Conservation (phyloP, 1,139 yeast species). For the Protomyces inouyei region DNA sequence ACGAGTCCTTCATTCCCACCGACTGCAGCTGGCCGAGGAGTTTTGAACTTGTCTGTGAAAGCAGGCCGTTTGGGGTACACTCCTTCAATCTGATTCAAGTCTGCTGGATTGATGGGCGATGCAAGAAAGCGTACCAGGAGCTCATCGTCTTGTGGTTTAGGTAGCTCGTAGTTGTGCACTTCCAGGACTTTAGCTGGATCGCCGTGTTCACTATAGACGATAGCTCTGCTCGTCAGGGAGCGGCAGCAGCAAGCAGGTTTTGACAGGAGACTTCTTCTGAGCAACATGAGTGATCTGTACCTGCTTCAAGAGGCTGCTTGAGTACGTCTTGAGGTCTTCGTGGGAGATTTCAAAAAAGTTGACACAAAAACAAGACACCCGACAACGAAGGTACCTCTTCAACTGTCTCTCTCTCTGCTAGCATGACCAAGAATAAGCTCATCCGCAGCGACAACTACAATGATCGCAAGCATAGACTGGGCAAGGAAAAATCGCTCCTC, state of each 20-base stretch:
- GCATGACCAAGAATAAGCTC: constrained; percentile 23
- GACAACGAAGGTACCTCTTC: too few species aligned
- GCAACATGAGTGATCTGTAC: not conserved
- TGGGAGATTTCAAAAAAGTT: not conserved
- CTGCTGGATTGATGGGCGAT: constrained; percentile 90
- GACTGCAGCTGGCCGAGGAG: constrained; percentile 59
- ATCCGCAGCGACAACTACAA: constrained; percentile 24
- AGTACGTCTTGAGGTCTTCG: not conserved
- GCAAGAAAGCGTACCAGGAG: constrained; percentile 50
- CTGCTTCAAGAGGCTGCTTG: not conserved
- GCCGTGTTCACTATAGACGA: constrained; percentile 27
- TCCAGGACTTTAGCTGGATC: constrained; percentile 27
- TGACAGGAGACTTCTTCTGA: not conserved
- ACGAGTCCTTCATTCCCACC: constrained; percentile 95
- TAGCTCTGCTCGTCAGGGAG: constrained; percentile 16
- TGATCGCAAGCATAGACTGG: constrained; percentile 15
- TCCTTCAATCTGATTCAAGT: constrained; percentile 86
- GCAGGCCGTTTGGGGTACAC: constrained; percentile 82
- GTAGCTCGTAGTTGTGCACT: constrained; percentile 13
- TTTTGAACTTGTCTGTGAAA: constrained; percentile 52
- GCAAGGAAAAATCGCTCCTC: constrained; percentile 10
- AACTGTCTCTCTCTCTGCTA: too few species aligned
- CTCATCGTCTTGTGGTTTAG: constrained; percentile 12
- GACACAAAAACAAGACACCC: not conserved
- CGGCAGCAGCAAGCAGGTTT: not conserved